phyloP scores from a whole-genome alignment of 2,329 filamentous ascomycete species.

The Aspergillus sp. region DNA sequence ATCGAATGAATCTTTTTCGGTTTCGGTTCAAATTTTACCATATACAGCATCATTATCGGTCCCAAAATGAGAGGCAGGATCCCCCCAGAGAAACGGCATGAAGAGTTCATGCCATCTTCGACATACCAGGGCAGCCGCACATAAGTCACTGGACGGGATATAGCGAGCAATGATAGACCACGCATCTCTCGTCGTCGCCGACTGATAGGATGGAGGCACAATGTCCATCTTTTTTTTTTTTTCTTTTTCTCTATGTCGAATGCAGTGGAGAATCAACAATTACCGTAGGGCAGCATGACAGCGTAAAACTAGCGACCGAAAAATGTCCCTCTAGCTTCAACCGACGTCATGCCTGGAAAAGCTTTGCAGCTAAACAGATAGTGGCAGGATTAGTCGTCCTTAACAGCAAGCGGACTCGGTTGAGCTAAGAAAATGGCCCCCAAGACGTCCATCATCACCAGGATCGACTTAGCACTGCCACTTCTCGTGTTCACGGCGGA shows the following conservation, averaged over 20 bases:
- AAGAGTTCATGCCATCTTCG: conserved; percentile 60
- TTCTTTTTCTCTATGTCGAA: not conserved
- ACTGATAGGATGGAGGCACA: conserved; percentile 60
- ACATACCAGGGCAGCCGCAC: conserved; percentile 56
- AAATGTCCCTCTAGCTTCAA: not conserved
- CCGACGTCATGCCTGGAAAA: not conserved
- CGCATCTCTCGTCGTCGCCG: conserved; percentile 54
- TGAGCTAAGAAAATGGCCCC: not conserved
- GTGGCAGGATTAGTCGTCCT: not conserved
- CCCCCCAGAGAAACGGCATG: conserved; percentile 60
- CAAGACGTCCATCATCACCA: not conserved
- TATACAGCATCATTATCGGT: conserved; percentile 61
- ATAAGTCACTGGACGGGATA: conserved; percentile 57
- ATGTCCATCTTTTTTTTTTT: conserved; percentile 51
- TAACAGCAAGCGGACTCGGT: not conserved
- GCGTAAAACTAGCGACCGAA: not conserved
- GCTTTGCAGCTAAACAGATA: not conserved
- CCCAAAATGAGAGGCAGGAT: conserved; percentile 62
- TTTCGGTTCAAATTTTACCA: conserved; percentile 32
- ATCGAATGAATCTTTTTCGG: not conserved
- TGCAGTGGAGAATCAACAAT: not conserved
- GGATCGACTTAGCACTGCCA: not conserved
- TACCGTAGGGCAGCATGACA: not conserved
- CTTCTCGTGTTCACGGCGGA: not conserved
- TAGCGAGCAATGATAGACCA: conserved; percentile 59